Base-by-base conservation (phyloP, 2,329 filamentous ascomycete genomes). In the Colletotrichum viniferum region DNA sequence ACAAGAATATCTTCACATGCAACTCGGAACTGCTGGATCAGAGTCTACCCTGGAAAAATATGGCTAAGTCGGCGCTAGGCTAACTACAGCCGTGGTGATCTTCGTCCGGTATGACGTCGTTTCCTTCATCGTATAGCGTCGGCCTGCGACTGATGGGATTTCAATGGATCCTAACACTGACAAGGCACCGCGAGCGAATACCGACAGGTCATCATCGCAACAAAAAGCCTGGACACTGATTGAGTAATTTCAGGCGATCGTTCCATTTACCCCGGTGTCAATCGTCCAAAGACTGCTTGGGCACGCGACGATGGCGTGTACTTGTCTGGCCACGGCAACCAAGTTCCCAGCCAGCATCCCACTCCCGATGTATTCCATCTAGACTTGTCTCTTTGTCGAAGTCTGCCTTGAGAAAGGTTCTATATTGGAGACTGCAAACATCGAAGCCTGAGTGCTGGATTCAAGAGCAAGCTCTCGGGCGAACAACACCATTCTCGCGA, bases 401-500 rank as follows among this genome's bases (percentile, higher is more conserved):
- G 12, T 52, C 6, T 52, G n/a, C 43, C 43, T 52, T 24, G n/a
- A 52, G 18, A n/a, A 10, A 5, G 10, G n/a, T 21, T 48, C n/a
- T 52, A 4, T 0, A 6, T 13, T 21, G n/a, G 12, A 52, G 43
- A 0, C n/a, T 52, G 43, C 1, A 52, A 13, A 52, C n/a, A 0
- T 0, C 0, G n/a, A 52, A 21, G n/a, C 0, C 43, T 52, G n/a
- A 21, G 5, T 24, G 0, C n/a, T 21, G 10, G 6, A 52, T 52
- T 0, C 1, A 24, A 13, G n/a, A 52, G n/a, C 43, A 21, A 52
- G n/a, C 5, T 7, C 1, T 13, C 43, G 2, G n/a, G 4, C n/a
- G 0, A 52, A 52, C 10, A 4, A 3, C 43, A 21, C 10, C 43
- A 7, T 52, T 24, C 43, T 52, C 43, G 43, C 43, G n/a, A 52